Evolutionary conservation across 768 basidiomycete species (phyloP), one percentile per base, ranked within the genome.

Genomic region (Kwoniella europaea): DNA sequence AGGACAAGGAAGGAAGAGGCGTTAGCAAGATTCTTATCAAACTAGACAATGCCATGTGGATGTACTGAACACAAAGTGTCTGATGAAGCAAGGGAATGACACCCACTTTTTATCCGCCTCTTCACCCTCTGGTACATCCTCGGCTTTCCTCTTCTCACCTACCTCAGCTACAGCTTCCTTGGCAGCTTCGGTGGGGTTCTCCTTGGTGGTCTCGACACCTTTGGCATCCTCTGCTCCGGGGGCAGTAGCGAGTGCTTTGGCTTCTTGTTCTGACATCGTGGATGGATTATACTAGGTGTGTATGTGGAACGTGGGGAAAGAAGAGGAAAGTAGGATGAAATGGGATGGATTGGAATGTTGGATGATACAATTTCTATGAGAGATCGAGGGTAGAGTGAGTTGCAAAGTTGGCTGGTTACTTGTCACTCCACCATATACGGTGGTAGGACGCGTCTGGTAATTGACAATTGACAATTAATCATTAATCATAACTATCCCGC

Each of bases 61-160:
- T 24, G 29, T 54, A 52, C 4, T 7, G 22, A 35, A 35, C 35
- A 35, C 35, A 35, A 35, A 35, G 35, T 35, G 35, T 35, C 6
- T 7, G 35, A 35, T 35, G 4, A 7, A 4, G 35, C 4, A 35
- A 35, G 16, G 24, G n/a, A 24, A 29, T 29, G 52, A n/a, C 50
- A 66, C 76, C 68, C 61, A 77, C 76, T 75, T 77, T 60, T 76
- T 71, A 24, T 70, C 67, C 53, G 41, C 63, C 42, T 69, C 74
- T 24, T 41, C 58, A 44, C 24, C 44, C 15, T 63, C 50, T 7
- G 63, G 63, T 1, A 42, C 69, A 10, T 74, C 78, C 24, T 73
- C 73, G 0, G 77, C 74, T 41, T 75, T 77, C 43, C 77, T 66
- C 74, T 78, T 80, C 20, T 78, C 77, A 5, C 77, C 77, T 18